A percentile compares a stretch with the other conserved stretches of the same genome.
Evolutionary conservation across 2,329 filamentous ascomycete species (phyloP).

Genomic region (Paecilomyces dactylethromorphus): DNA sequence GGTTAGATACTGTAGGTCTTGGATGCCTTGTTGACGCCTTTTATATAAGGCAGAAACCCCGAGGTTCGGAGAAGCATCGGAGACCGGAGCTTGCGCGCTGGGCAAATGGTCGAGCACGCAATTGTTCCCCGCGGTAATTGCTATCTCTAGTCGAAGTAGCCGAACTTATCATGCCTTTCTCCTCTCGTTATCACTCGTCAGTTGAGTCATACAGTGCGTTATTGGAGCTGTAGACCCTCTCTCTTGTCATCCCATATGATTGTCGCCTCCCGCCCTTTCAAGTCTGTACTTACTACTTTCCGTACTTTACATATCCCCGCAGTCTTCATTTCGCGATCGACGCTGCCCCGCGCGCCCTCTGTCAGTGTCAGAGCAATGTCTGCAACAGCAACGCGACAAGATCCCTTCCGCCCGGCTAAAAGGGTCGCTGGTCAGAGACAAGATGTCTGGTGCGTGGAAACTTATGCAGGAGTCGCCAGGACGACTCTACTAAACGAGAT

Average conservation of each 20-base stretch:
- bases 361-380: slow-evolving; percentile 29
- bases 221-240: neutral
- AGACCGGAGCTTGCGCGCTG: neutral
- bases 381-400: slow-evolving; percentile 27
- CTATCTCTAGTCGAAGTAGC: neutral
- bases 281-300: neutral
- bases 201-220: neutral
- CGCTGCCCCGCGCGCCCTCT: neutral
- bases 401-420: slow-evolving; percentile 40
- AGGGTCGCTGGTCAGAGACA: slow-evolving; percentile 45
- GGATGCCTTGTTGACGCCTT: neutral
- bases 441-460: slow-evolving; percentile 40
- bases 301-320: neutral
- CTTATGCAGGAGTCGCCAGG: neutral
- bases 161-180: neutral
- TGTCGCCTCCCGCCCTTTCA: neutral
- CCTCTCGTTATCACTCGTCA: neutral
- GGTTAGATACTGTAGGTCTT: neutral
- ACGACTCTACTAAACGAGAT: slow-evolving; percentile 1
- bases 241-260: neutral
- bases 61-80: neutral
- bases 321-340: neutral
- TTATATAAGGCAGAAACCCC: neutral
- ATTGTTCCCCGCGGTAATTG: neutral
- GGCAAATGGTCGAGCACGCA: neutral